phyloP scores from a whole-genome alignment of 495 filamentous ascomycete genomes.

The Aspergillus indologenus region DNA sequence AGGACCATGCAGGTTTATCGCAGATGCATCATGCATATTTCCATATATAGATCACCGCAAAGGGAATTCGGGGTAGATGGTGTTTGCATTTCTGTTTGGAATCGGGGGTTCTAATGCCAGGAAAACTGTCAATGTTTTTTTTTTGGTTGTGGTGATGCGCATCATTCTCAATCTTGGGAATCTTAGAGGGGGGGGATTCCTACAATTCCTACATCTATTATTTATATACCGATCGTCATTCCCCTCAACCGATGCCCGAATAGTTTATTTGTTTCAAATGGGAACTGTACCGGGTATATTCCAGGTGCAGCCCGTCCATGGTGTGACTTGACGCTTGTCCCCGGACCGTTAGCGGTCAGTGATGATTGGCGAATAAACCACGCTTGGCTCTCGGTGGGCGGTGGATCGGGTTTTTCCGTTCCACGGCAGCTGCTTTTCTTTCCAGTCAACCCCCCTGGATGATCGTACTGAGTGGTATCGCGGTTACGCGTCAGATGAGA shows the following conservation, averaged over 20 bases:
- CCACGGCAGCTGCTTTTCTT: background rate
- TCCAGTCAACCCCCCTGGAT: background rate
- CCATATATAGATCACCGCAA: background rate
- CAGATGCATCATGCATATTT: conserved; percentile 1
- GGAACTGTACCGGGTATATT: background rate
- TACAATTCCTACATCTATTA: too few relatives aligned
- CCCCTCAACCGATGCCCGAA: background rate
- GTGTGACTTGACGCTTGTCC: background rate
- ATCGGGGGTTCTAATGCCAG: too few relatives aligned
- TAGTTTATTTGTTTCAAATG: background rate
- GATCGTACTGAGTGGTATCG: background rate
- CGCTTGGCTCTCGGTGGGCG: background rate
- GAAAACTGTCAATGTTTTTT: too few relatives aligned
- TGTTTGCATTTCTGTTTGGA: too few relatives aligned
- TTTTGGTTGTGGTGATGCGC: background rate
- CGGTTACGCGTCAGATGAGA: conserved; percentile 1
- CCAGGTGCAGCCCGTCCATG: background rate
- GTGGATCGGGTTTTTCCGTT: conserved; percentile 4
- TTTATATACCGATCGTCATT: background rate
- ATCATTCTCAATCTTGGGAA: background rate
- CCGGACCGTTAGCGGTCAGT: conserved; percentile 4
- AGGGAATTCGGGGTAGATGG: background rate
- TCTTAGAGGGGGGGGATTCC: too few relatives aligned
- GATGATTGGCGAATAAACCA: background rate
- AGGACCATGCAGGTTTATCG: conserved; percentile 1